Evolutionary conservation across 345 rosid species (phyloP).

Genomic region (Eucalyptus pauciflora): DNA sequence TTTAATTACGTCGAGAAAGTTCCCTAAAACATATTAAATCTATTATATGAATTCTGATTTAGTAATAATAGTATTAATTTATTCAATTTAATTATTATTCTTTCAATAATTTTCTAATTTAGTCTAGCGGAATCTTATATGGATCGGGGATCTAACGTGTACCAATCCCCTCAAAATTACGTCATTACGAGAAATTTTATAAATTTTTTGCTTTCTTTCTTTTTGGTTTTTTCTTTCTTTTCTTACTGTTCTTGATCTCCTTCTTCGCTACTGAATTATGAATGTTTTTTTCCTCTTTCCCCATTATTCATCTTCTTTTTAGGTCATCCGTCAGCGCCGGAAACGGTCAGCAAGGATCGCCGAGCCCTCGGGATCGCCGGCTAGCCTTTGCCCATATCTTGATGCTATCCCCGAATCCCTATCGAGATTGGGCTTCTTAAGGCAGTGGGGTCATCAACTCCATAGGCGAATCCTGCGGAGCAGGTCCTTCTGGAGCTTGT

Average conservation of each 20-base stretch:
- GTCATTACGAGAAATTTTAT: too few relatives aligned
- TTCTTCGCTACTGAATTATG: background rate
- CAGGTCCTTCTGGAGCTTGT: background rate
- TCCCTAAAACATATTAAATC: background rate
- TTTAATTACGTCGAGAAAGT: background rate
- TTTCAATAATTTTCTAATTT: background rate
- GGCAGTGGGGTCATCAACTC: background rate
- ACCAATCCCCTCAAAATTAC: background rate
- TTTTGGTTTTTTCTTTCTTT: background rate
- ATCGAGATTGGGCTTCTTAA: background rate
- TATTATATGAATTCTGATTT: background rate
- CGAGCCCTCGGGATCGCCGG: background rate
- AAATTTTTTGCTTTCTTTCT: background rate
- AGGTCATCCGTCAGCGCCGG: background rate
- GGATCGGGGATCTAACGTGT: background rate
- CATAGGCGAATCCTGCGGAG: background rate
- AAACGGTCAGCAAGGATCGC: background rate
- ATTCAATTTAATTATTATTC: background rate
- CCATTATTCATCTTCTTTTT: background rate
- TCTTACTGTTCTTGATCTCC: background rate
- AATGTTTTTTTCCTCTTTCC: background rate
- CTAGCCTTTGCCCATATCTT: background rate
- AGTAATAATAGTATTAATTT: background rate
- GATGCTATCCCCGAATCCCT: background rate
- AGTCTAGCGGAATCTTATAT: accelerated